Percentiles rank a stretch among this genome's conserved stretches.
Conservation (phyloP, 2,329 filamentous ascomycete species). For the Exophiala calicioides region DNA sequence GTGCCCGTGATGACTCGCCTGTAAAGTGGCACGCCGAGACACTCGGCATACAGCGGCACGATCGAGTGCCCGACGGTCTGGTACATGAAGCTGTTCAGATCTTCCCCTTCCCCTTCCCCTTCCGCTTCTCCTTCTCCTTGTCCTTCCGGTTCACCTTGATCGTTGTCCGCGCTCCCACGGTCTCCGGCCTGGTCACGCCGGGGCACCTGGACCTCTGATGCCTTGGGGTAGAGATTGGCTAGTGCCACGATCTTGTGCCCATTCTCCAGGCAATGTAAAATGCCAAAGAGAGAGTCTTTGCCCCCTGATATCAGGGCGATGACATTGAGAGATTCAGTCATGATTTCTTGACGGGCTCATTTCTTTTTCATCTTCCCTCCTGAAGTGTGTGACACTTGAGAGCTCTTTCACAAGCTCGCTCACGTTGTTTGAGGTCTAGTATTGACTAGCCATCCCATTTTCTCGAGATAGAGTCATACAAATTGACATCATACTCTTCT, state of each 20-base stretch:
- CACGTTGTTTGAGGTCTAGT: too few relatives aligned
- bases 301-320: conserved; percentile 93
- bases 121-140: conserved; percentile 36
- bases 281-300: conserved; percentile 93
- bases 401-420: too few relatives aligned
- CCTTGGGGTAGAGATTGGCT: conserved; percentile 76
- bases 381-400: too few relatives aligned
- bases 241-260: conserved; percentile 84
- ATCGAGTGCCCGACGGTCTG: conserved; percentile 91
- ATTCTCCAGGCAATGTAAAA: conserved; percentile 84
- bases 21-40: conserved; percentile 80
- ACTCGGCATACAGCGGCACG: conserved; percentile 79
- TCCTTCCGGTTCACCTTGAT: too few relatives aligned
- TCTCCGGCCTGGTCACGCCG: too few relatives aligned
- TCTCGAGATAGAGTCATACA: too few relatives aligned
- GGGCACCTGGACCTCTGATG: conserved; percentile 9
- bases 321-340: conserved; percentile 58
- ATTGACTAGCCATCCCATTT: too few relatives aligned
- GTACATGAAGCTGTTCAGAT: conserved; percentile 99
- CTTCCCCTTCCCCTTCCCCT: conserved; percentile 53
- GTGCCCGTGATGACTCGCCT: conserved; percentile 72
- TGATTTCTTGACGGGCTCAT: background rate
- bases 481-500: background rate
- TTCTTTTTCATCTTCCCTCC: too few relatives aligned
- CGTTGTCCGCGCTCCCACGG: too few relatives aligned